Evolutionary conservation across 2,329 filamentous ascomycete species (phyloP).

Genomic region (Aspergillus neoniger): DNA sequence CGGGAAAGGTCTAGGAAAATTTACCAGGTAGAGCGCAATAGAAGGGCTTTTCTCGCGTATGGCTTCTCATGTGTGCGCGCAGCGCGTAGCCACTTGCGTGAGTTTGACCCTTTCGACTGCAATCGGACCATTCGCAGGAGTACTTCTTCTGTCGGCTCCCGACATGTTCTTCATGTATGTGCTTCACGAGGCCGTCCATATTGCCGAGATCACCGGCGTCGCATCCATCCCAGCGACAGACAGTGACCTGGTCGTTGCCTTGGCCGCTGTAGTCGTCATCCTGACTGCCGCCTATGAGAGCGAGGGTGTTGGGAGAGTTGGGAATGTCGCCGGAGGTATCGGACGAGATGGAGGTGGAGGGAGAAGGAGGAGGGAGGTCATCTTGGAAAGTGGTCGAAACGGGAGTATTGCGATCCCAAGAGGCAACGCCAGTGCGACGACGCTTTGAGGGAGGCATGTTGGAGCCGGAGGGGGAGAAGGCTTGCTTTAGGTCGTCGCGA

Average conservation of each 20-base stretch:
- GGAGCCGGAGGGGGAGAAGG: constrained; percentile 48
- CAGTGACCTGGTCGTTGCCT: constrained; percentile 71
- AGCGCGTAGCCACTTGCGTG: constrained; percentile 95
- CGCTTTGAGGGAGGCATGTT: constrained; percentile 52
- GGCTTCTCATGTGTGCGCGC: constrained; percentile 95
- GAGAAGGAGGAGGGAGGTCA: constrained; percentile 48
- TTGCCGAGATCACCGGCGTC: constrained; percentile 69
- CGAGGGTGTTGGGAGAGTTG: constrained; percentile 62
- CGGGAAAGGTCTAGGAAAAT: constrained; percentile 31
- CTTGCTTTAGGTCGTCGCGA: constrained; percentile 57
- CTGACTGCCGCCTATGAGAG: constrained; percentile 43
- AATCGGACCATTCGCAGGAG: constrained; percentile 96
- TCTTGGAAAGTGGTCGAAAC: constrained; percentile 46
- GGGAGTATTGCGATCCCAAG: constrained; percentile 54
- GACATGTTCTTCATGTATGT: constrained; percentile 92
- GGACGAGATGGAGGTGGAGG: constrained; percentile 74
- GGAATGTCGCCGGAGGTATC: constrained; percentile 87
- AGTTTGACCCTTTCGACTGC: constrained; percentile 80
- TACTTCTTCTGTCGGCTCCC: constrained; percentile 93
- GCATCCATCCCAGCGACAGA: constrained; percentile 78
- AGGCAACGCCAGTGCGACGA: constrained; percentile 47
- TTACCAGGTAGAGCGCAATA: constrained; percentile 90
- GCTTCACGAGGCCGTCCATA: constrained; percentile 79
- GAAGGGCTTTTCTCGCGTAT: constrained; percentile 97
- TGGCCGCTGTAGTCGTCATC: constrained; percentile 70